Evolutionary conservation across 2,329 filamentous ascomycete genomes (phyloP).

Genomic region (Drechmeria coniospora): DNA sequence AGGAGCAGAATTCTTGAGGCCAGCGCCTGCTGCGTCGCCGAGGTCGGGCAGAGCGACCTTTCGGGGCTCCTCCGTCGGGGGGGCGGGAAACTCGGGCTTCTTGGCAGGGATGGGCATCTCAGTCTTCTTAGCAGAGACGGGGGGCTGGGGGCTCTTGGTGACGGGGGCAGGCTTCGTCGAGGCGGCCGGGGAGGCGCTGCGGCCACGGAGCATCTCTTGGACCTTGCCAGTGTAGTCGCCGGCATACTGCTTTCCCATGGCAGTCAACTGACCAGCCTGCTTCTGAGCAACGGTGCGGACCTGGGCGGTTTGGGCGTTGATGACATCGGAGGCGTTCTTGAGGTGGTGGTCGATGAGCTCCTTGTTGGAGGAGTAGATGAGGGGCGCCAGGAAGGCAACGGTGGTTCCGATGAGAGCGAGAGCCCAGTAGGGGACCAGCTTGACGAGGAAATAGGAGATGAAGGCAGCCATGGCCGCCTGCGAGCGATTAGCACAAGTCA

Average conservation of each 20-base stretch:
- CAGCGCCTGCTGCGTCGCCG: too few relatives aligned
- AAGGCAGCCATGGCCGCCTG: constrained; percentile 46
- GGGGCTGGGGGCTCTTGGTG: constrained; percentile 18
- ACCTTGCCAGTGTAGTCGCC: constrained; percentile 55
- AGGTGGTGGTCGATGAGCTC: constrained; percentile 53
- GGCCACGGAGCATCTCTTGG: constrained; percentile 43
- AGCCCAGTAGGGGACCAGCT: constrained; percentile 56
- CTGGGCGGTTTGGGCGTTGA: constrained; percentile 48
- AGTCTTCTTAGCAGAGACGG: too few relatives aligned
- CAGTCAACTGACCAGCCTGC: constrained; percentile 46
- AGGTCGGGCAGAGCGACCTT: constrained; percentile 6
- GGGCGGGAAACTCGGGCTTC: constrained; percentile 19
- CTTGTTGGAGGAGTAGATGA: constrained; percentile 52
- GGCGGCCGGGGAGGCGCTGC: constrained; percentile 25
- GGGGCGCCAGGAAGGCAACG: constrained; percentile 43
- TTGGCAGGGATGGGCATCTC: too few relatives aligned
- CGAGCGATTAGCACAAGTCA: constrained; percentile 6
- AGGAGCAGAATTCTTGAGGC: too few relatives aligned
- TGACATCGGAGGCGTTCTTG: constrained; percentile 38
- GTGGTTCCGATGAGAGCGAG: constrained; percentile 45
- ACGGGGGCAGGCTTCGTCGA: constrained; percentile 14
- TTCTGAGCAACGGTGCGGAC: constrained; percentile 45
- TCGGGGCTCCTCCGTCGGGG: constrained; percentile 21
- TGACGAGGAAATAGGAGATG: constrained; percentile 52
- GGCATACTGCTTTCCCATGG: constrained; percentile 51